A percentile compares a stretch with the other conserved stretches of the same genome.
These are phyloP conservation scores for Fomitopsis palustris DNA, from an alignment of 1,284 basidiomycete genomes.

Conservation along the genomic window DNA sequence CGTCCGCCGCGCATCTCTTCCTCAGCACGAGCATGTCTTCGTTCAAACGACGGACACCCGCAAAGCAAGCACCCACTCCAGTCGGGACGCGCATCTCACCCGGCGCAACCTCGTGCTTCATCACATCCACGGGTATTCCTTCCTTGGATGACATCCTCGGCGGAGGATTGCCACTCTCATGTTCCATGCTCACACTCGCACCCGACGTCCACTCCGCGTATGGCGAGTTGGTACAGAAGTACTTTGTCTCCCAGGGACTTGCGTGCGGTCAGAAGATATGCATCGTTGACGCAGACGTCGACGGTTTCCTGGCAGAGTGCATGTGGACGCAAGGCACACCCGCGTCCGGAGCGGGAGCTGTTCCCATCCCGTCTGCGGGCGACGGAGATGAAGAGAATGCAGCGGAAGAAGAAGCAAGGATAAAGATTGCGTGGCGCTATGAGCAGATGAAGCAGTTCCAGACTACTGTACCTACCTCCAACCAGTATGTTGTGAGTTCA, in stretches of 20 bases:
- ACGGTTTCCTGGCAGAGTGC: conserved; percentile 59
- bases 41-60: conserved; percentile 70
- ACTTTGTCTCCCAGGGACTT: conserved; percentile 86
- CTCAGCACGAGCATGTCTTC: conserved; percentile 61
- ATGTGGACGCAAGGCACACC: conserved; percentile 68
- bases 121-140: conserved; percentile 86
- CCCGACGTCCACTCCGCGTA: conserved; percentile 87
- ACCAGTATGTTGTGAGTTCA: conserved; percentile 46
- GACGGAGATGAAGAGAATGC: conserved; percentile 32
- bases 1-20: neutral
- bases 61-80: conserved; percentile 38
- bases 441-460: conserved; percentile 89
- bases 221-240: conserved; percentile 82
- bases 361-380: conserved; percentile 19
- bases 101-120: conserved; percentile 54
- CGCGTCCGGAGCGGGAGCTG: conserved; percentile 2
- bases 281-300: conserved; percentile 60
- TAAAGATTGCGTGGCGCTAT: conserved; percentile 97
- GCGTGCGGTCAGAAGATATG: conserved; percentile 66
- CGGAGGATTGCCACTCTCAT: conserved; percentile 87
- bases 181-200: conserved; percentile 68
- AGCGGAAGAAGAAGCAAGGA: conserved; percentile 44
- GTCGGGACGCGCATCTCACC: conserved; percentile 67
- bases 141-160: conserved; percentile 96
- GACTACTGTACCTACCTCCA: conserved; percentile 65